Base-by-base conservation (phyloP, 2,329 filamentous ascomycete genomes). In the Xylariaceae sp. region DNA sequence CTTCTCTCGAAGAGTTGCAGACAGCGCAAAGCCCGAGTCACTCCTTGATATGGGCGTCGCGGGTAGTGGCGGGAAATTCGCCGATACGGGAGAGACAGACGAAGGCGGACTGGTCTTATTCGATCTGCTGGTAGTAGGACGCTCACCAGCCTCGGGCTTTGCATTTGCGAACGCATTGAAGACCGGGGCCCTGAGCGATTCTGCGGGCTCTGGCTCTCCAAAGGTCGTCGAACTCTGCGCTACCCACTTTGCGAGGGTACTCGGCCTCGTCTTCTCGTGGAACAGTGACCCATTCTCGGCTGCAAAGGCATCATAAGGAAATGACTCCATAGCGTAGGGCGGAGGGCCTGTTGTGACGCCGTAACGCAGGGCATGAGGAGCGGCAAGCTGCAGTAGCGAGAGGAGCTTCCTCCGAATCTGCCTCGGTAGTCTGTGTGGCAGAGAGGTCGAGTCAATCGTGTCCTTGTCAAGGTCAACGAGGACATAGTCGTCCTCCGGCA, bases 401-500 rank as follows among this genome's bases (percentile, higher is more conserved):
- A 86, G 72, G 19, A 98, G 74, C 60, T 98, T 98, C 44, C 89
- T 75, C 31, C 92, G 78, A 56, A 93, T 85, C 52, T 94, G 90
- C 40, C 87, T 80, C 8, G 92, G 92, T 16, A 98, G 69, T 27
- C 80, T 71, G 29, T 76, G 72, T n/a, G 89, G 87, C 37, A 80
- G 75, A 5, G 77, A 69, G 2, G 87, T 92, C 31, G 87, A 83
- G 53, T 94, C 86, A 40, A 98, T 89, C 12, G 80, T 80, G 58
- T 98, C 85, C 56, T 83, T 79, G 58, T 98, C 92, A 32, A 98
- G 68, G 58, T 98, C 92, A 22, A 96, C 88, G 12, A 96, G 68
- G 13, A 96, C 89, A 56, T 90, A 96, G 53, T 96, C 92, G 50
- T 96, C 92, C 5, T 94, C 87, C 0, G 92, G 92, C 26, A 96